phyloP scores from a whole-genome alignment of 208 protist genomes.

The Crithidia acanthocephali region DNA sequence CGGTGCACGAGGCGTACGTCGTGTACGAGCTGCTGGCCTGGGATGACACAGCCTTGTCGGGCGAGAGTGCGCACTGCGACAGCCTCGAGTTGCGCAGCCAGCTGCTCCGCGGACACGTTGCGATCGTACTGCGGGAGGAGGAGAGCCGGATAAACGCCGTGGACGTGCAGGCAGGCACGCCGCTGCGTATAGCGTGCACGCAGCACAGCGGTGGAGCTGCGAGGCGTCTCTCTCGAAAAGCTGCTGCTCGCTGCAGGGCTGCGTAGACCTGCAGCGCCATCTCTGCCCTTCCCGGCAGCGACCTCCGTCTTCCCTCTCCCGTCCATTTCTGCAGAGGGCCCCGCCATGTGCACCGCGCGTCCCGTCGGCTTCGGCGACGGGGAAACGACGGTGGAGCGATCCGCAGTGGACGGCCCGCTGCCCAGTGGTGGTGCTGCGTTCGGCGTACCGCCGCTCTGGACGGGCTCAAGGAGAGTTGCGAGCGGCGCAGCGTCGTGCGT shows the following conservation, averaged over 20 bases:
- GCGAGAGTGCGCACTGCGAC: constrained; percentile 44
- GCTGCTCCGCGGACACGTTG: constrained; percentile 59
- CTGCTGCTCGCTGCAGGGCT: background rate
- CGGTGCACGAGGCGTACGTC: constrained; percentile 59
- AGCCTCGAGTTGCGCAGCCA: constrained; percentile 78
- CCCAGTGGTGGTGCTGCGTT: background rate
- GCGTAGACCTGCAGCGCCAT: too few relatives aligned
- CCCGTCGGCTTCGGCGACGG: constrained; percentile 2
- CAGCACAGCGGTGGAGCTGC: constrained; percentile 10
- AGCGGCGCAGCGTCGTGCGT: background rate
- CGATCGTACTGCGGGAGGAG: constrained; percentile 60
- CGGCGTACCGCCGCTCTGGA: background rate
- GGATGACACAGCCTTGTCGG: constrained; percentile 13
- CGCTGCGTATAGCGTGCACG: constrained; percentile 27
- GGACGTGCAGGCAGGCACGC: constrained; percentile 76
- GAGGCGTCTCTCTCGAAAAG: background rate
- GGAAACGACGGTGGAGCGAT: background rate
- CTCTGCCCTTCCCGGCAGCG: too few relatives aligned
- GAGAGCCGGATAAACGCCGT: constrained; percentile 84
- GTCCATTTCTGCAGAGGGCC: background rate
- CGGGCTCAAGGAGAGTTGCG: constrained; percentile 3
- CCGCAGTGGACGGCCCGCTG: background rate
- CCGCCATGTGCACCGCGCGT: background rate
- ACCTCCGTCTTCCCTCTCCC: too few relatives aligned
- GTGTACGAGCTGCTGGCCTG: constrained; percentile 65